Evolutionary conservation across 129 eudicot species (phyloP), one percentile per base, ranked within the genome.

Genomic region (Smallanthus sonchifolius): DNA sequence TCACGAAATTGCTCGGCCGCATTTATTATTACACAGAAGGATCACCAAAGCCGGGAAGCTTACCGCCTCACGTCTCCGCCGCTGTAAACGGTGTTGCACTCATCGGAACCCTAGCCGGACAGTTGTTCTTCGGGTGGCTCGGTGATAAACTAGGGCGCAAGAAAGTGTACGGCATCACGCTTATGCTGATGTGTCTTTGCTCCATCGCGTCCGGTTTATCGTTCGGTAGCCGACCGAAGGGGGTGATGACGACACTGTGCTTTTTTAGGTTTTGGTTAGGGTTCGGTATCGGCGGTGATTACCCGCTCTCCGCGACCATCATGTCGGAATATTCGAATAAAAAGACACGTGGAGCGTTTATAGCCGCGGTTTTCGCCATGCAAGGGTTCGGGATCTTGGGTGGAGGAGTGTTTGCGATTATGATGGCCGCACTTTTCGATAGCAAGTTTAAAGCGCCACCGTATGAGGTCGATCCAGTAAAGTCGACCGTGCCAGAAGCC

Each of bases 231-330:
- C 78, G 72, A 16, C 87, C 90, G 4, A 86, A 86, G 19, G 52
- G 83, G 7, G 87, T 86, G 20, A 86, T 86, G 90, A 73, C 86
- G 6, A 83, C 87, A 9, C 83, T 83, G 36, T 81, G 87, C 28
- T 83, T 83, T 82, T 86, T 86, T 28, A 78, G 91, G 43, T 86
- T 86, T n/a, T 86, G 91, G 91, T 77, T 86, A 51, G 87, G 91
- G 65, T 77, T 86, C 6, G 91, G 91, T 32, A 86, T 86, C 47
- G 90, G 90, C 1, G 90, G 90, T 2, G 90, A 86, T 69, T 86
- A 86, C 74, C 90, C 90, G 2, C 83, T 83, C 13, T 86, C 87
- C 8, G 90, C 87, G 13, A 86, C 90, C 57, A 86, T 86, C 35
- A 86, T 86, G 90, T 86, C 90, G 9, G 90, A 86, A 65, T 86